Conservation (phyloP, 176 grass and related monocot species). For the Eleusine coracana region DNA sequence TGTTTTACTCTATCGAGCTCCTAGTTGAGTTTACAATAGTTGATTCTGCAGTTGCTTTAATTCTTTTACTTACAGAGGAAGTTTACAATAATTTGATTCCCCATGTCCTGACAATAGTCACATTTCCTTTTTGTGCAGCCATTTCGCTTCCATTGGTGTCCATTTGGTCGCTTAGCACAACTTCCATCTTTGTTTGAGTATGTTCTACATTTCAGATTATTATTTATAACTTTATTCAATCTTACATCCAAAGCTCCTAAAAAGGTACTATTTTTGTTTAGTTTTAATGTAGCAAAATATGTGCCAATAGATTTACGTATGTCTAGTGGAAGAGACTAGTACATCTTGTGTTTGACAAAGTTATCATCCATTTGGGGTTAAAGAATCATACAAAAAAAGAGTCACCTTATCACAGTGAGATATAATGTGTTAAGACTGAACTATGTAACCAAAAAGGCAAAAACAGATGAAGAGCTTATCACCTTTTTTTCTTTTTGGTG, state of each 20-base stretch:
- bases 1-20: neutral
- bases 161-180: slow-evolving; percentile 70
- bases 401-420: neutral
- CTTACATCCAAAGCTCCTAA: neutral
- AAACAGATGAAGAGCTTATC: neutral
- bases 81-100: neutral
- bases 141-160: slow-evolving; percentile 83
- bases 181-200: slow-evolving; percentile 82
- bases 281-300: slow-evolving; percentile 5
- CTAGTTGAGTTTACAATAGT: slow-evolving; percentile 8
- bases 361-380: slow-evolving; percentile 18
- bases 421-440: neutral
- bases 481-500: neutral
- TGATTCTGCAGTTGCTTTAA: slow-evolving; percentile 25
- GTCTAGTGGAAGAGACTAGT: neutral
- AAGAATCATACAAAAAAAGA: slow-evolving; percentile 7
- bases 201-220: slow-evolving; percentile 46
- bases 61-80: slow-evolving; percentile 25
- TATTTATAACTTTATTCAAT: slow-evolving; percentile 5
- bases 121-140: slow-evolving; percentile 55
- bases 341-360: neutral
- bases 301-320: neutral
- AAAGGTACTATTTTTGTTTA: neutral
- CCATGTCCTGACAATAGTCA: slow-evolving; percentile 21
- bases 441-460: neutral